A percentile compares a stretch with the other conserved stretches of the same genome.
Conservation (phyloP, 768 basidiomycete genomes). For the Hericium alpestre region DNA sequence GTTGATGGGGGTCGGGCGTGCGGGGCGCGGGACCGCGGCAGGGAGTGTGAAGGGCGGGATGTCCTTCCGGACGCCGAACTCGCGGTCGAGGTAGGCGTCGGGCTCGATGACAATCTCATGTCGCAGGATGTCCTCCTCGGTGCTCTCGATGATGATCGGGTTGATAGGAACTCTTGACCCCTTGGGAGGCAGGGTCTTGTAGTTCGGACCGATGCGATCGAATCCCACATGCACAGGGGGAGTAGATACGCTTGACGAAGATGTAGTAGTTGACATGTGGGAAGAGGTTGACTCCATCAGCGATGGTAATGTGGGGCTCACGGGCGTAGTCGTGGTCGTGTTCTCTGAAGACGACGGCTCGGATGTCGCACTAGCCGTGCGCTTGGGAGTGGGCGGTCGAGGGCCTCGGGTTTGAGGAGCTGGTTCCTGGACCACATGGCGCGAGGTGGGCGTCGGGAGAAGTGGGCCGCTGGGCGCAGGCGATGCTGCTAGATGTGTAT, state of each 20-base stretch:
- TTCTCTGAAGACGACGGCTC: not conserved
- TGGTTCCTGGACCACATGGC: not conserved
- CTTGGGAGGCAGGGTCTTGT: not conserved
- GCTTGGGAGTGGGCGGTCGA: not conserved
- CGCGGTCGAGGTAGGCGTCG: not conserved
- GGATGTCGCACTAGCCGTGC: not conserved
- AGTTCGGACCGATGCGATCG: not conserved
- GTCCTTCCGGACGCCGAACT: not conserved
- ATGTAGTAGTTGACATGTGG: not conserved
- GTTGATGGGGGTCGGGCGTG: not conserved
- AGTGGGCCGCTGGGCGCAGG: not conserved
- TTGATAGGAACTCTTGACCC: not conserved
- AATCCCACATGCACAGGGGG: not conserved
- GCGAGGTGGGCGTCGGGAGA: not conserved
- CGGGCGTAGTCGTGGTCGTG: not conserved
- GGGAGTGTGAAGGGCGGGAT: slow-evolving; percentile 1
- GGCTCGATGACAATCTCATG: slow-evolving; percentile 5
- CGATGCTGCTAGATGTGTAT: not conserved
- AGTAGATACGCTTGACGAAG: not conserved
- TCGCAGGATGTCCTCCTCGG: slow-evolving; percentile 1
- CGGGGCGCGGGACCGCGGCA: not conserved
- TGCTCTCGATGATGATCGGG: slow-evolving; percentile 2
- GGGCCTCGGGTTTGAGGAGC: not conserved
- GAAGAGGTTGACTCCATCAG: slow-evolving; percentile 6
- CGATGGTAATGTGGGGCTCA: slow-evolving; percentile 6